Evolutionary conservation across 2,329 filamentous ascomycete genomes (phyloP).

Genomic region (Trichoderma atrobrunneum): DNA sequence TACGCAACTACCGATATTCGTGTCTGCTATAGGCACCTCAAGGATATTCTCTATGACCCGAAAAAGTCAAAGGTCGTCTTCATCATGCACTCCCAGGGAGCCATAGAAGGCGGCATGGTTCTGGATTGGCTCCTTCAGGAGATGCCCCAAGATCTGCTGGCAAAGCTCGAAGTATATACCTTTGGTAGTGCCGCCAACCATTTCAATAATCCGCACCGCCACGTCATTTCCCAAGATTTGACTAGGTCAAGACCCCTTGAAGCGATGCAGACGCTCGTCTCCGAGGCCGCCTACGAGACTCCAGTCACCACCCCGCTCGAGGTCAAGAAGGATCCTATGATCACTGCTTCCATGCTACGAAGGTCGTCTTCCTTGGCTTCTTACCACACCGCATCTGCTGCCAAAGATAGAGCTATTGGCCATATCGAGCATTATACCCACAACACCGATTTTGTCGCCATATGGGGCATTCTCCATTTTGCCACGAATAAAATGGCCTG

Average conservation of each 20-base stretch:
- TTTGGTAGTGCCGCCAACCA: constrained; percentile 79
- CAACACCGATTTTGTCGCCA: constrained; percentile 67
- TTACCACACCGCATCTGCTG: constrained; percentile 36
- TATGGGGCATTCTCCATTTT: constrained; percentile 73
- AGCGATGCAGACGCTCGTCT: constrained; percentile 34
- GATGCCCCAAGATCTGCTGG: constrained; percentile 61
- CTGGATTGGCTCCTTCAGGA: constrained; percentile 76
- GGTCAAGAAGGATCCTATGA: constrained; percentile 22
- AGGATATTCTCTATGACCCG: constrained; percentile 60
- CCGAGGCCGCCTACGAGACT: constrained; percentile 36
- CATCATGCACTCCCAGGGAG: constrained; percentile 75
- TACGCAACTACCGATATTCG: constrained; percentile 69
- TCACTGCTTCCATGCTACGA: constrained; percentile 21
- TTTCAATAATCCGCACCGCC: constrained; percentile 71
- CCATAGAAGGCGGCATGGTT: constrained; percentile 68
- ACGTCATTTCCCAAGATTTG: constrained; percentile 43
- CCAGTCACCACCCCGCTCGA: constrained; percentile 25
- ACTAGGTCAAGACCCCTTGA: constrained; percentile 34
- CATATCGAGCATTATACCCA: constrained; percentile 82
- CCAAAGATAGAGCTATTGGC: constrained; percentile 54
- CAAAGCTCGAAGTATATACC: constrained; percentile 72
- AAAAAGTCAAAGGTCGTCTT: constrained; percentile 67
- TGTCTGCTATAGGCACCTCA: constrained; percentile 59
- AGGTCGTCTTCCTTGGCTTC: constrained; percentile 33
- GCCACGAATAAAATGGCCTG: constrained; percentile 42